phyloP scores from a whole-genome alignment of 164 flowering plant genomes.

The Aristolochia contorta region DNA sequence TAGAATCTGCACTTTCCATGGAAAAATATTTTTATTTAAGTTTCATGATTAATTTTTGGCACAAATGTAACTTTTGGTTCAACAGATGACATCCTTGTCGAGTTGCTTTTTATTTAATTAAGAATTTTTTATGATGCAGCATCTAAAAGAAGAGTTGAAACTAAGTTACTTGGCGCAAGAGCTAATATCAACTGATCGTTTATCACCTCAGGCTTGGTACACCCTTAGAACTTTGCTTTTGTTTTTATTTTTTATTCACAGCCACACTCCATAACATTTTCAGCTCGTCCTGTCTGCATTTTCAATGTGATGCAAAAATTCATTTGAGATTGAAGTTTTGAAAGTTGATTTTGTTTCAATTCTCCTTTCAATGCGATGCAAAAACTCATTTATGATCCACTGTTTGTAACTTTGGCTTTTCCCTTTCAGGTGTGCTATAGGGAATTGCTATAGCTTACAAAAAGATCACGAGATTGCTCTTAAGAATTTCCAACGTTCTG shows the following conservation, averaged over 20 bases:
- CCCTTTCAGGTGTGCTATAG: constrained; percentile 91
- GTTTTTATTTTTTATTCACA: no score
- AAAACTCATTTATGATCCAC: background rate
- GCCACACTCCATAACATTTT: no score
- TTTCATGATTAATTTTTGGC: no score
- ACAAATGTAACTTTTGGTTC: no score
- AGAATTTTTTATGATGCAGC: constrained; percentile 34
- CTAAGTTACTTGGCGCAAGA: constrained; percentile 94
- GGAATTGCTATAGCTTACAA: constrained; percentile 96
- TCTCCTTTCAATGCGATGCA: no score
- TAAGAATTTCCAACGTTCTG: constrained; percentile 89
- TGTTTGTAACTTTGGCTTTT: background rate
- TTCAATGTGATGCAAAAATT: no score
- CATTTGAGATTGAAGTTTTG: no score
- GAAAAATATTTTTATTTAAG: no score
- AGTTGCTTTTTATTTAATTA: background rate
- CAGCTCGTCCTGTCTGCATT: no score
- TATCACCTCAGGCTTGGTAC: constrained; percentile 97
- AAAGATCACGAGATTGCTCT: constrained; percentile 98
- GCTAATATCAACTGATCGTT: constrained; percentile 79
- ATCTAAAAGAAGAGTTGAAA: constrained; percentile 97
- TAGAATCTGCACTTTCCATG: no score
- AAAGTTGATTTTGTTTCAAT: no score
- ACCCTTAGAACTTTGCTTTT: constrained; percentile 9
- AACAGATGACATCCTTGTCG: background rate